These are phyloP conservation scores for Diaporthe ilicicola DNA, from an alignment of 2,329 filamentous ascomycete species.

Conservation along the genomic window DNA sequence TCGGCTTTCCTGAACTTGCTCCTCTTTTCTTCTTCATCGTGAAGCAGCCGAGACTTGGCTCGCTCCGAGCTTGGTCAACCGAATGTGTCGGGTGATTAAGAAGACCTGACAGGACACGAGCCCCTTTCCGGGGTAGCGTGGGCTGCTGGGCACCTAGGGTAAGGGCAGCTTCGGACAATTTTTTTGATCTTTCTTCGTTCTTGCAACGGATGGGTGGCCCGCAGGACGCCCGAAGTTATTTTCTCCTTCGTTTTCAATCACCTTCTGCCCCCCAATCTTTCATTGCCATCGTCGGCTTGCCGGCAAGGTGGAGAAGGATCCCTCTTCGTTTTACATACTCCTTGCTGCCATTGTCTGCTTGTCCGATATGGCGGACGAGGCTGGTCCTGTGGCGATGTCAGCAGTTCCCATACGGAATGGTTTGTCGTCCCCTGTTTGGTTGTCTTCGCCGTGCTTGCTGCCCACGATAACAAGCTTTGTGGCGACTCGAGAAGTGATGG, in stretches of 20 bases:
- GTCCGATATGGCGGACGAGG: not conserved
- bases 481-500: not conserved
- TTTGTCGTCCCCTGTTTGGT: too few relatives aligned
- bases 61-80: not conserved
- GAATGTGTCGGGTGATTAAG: not conserved
- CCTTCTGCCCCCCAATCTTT: not conserved
- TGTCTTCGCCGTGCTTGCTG: not conserved
- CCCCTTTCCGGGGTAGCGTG: not conserved
- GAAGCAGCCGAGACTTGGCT: accelerated
- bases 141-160: not conserved
- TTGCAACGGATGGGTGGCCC: not conserved
- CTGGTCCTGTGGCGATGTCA: not conserved
- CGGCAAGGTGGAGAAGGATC: not conserved
- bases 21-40: not conserved
- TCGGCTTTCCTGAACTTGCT: not conserved
- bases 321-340: not conserved
- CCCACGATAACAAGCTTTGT: not conserved
- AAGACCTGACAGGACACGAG: slow-evolving; percentile 1
- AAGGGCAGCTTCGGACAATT: slow-evolving; percentile 7
- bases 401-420: not conserved
- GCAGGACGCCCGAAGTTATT: not conserved
- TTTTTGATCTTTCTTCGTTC: not conserved
- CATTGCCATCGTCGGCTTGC: slow-evolving; percentile 3
- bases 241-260: not conserved
- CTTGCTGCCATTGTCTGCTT: not conserved